phyloP scores from a whole-genome alignment of 2,329 filamentous ascomycete species.

The Aspergillus carbonarius region DNA sequence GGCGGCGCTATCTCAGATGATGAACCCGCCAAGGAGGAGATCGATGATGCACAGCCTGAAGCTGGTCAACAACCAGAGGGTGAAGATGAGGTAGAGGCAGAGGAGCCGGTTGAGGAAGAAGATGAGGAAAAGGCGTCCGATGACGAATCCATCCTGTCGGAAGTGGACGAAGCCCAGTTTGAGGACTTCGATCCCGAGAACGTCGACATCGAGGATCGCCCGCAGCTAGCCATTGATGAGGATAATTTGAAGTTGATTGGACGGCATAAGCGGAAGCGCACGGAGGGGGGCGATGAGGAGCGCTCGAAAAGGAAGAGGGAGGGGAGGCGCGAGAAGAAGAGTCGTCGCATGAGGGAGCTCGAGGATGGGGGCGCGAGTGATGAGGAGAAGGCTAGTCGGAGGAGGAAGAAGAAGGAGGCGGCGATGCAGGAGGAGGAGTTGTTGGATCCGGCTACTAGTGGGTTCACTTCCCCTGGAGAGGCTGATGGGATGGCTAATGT shows the following conservation, averaged over 20 bases:
- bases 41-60: not conserved
- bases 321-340: conserved; percentile 59
- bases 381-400: conserved; percentile 38
- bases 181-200: conserved; percentile 63
- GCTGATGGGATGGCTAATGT: conserved; percentile 2
- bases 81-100: not conserved
- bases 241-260: conserved; percentile 61
- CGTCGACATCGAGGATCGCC: conserved; percentile 61
- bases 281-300: conserved; percentile 60
- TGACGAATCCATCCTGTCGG: conserved; percentile 62
- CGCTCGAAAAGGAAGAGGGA: conserved; percentile 68
- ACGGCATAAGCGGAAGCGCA: conserved; percentile 64
- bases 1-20: conserved; percentile 22
- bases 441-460: conserved; percentile 79
- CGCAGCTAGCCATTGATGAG: conserved; percentile 60
- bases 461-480: conserved; percentile 31
- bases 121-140: conserved; percentile 48
- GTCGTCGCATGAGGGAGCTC: conserved; percentile 70
- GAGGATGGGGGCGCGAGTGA: conserved; percentile 52
- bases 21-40: conserved; percentile 4
- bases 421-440: conserved; percentile 71
- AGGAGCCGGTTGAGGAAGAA: conserved; percentile 4
- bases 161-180: conserved; percentile 65
- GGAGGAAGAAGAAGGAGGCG: conserved; percentile 52
- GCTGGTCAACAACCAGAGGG: not conserved